Evolutionary conservation across 2,329 filamentous ascomycete species (phyloP).

Genomic region (Myotisia sp.): DNA sequence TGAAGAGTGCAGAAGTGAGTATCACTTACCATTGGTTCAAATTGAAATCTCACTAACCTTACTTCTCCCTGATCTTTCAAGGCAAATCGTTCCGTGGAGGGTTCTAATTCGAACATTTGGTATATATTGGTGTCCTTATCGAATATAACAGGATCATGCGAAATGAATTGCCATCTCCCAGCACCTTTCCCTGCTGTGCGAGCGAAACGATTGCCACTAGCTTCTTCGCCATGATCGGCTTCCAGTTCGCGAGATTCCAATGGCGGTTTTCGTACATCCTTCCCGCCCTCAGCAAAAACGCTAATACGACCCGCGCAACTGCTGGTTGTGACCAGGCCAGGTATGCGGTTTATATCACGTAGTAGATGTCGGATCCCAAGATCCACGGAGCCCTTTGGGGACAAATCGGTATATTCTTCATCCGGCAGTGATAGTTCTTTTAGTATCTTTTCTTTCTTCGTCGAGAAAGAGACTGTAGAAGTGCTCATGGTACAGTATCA

Average conservation of each 20-base stretch:
- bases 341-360: constrained; percentile 56
- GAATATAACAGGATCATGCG: constrained; percentile 53
- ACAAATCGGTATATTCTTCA: constrained; percentile 63
- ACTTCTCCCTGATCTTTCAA: constrained; percentile 33
- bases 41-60: constrained; percentile 66
- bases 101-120: constrained; percentile 32
- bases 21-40: constrained; percentile 72
- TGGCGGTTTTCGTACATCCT: constrained; percentile 12
- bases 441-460: constrained; percentile 61
- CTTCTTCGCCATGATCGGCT: constrained; percentile 8
- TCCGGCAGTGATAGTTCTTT: constrained; percentile 53
- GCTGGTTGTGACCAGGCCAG: constrained; percentile 77
- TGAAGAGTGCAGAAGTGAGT: not conserved
- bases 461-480: constrained; percentile 36
- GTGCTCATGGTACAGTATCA: no score
- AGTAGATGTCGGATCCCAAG: constrained; percentile 64
- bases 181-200: constrained; percentile 72
- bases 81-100: constrained; percentile 19
- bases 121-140: constrained; percentile 21
- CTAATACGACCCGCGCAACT: constrained; percentile 80
- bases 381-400: constrained; percentile 80
- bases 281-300: constrained; percentile 69
- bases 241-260: constrained; percentile 1
- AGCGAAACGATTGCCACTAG: constrained; percentile 29
- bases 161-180: constrained; percentile 75